phyloP scores from a whole-genome alignment of 352 stramenopile species.

The Phytophthora multivora region DNA sequence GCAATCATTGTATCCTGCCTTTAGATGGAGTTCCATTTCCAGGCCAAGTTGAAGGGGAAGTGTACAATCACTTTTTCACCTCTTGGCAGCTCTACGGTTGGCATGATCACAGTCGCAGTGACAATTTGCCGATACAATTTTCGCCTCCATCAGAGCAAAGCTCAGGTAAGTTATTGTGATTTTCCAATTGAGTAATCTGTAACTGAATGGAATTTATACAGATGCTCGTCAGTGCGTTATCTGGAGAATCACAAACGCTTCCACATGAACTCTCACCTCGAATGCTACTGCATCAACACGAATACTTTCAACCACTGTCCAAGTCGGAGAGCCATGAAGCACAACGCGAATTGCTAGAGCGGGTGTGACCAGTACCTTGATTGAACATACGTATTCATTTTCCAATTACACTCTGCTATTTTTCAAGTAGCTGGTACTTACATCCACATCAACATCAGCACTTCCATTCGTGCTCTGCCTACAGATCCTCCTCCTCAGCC shows the following conservation, averaged over 20 bases:
- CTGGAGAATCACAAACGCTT: background rate
- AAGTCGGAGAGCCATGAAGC: constrained; percentile 16
- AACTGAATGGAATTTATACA: background rate
- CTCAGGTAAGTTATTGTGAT: constrained; percentile 10
- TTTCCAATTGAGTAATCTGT: background rate
- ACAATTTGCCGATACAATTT: constrained; percentile 18
- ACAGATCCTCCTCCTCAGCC: background rate
- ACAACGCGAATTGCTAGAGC: constrained; percentile 13
- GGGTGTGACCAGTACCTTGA: no score
- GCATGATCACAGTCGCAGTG: constrained; percentile 4
- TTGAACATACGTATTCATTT: constrained; percentile 4
- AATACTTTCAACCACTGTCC: constrained; percentile 22
- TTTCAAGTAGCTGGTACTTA: background rate
- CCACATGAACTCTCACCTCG: background rate
- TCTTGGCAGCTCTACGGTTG: background rate
- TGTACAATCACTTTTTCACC: constrained; percentile 3
- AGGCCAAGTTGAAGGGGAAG: constrained; percentile 4
- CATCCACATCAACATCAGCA: constrained; percentile 1
- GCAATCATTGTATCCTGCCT: no score
- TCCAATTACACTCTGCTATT: background rate
- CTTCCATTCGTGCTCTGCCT: constrained; percentile 6
- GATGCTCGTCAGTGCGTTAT: constrained; percentile 2
- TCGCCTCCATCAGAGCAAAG: constrained; percentile 14
- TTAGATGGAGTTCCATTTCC: constrained; percentile 25
- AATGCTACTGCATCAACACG: constrained; percentile 20